Percentiles rank a stretch among this genome's conserved stretches.
These are phyloP conservation scores for Platismatia glauca DNA, from an alignment of 495 filamentous ascomycete species.

Conservation along the genomic window DNA sequence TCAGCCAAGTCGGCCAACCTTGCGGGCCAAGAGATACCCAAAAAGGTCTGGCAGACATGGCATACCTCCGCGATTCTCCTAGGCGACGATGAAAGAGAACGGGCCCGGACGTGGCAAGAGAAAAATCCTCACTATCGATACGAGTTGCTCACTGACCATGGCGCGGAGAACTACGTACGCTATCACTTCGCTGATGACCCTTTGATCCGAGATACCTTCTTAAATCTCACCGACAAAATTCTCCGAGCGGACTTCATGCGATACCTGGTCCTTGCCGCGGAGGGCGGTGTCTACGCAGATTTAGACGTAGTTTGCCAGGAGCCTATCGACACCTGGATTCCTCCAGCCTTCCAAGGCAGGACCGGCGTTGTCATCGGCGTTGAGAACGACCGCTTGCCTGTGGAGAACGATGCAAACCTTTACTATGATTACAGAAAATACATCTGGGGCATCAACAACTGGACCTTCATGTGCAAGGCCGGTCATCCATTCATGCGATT, in stretches of 20 bases:
- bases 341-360: constrained; percentile 32
- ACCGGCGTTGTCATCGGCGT: constrained; percentile 52
- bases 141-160: constrained; percentile 56
- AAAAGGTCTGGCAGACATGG: constrained; percentile 62
- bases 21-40: constrained; percentile 4
- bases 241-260: constrained; percentile 48
- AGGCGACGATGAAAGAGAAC: constrained; percentile 43
- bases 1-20: background rate
- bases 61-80: constrained; percentile 51
- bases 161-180: constrained; percentile 50
- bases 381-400: constrained; percentile 19
- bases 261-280: constrained; percentile 45
- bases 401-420: constrained; percentile 57
- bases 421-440: constrained; percentile 44
- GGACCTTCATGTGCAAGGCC: constrained; percentile 58
- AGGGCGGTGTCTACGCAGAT: constrained; percentile 36
- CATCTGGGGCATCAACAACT: constrained; percentile 56
- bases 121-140: constrained; percentile 53
- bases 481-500: constrained; percentile 53
- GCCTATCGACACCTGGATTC: constrained; percentile 38
- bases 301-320: constrained; percentile 39
- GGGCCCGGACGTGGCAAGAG: constrained; percentile 47
- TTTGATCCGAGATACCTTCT: constrained; percentile 50
- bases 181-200: constrained; percentile 46
- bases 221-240: constrained; percentile 46